Base-by-base conservation (phyloP, 768 basidiomycete genomes). In the Scleroderma bovista region DNA sequence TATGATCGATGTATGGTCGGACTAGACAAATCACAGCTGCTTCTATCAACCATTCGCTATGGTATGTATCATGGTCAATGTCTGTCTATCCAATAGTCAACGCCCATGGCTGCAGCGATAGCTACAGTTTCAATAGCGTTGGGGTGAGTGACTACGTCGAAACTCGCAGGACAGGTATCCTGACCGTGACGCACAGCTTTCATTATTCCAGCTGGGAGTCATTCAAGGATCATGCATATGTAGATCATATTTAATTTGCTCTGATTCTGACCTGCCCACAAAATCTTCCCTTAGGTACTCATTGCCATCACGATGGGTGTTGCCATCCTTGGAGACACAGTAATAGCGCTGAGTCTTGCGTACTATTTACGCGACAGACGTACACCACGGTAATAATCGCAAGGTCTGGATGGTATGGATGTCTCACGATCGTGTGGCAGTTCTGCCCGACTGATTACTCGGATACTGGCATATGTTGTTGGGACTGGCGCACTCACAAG, bases 401-500 rank as follows among this genome's bases (percentile, higher is more conserved):
- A 29, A 9, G 4, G 26, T 29, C 9, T 5, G 26, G 26, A 29
- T 29, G 26, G 9, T 29, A 9, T 29, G 9, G 26, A 9, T 9
- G 16, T 22, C 31, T 8, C 23, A 29, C 19, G 9, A n/a, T 40
- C 20, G 3, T 20, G 16, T 17, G 23, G 12, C 19, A 52, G 54
- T 15, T 48, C 54, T 15, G 37, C 53, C 19, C 33, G 13, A 2
- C 11, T 55, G 6, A 40, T 55, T 19, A 49, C 44, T 20, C 51
- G 51, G 12, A 36, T 55, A 23, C 40, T 55, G 17, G 26, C 44
- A 6, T 55, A 55, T 26, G 52, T 17, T 3, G 29, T 55, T 17
- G 51, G 39, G 15, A 55, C 47, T 16, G 54, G 54, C 15, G 54
- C 44, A 13, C 6, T 52, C 6, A 55, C 54, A 11, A 48, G 51